These are phyloP conservation scores for Amanita subjunquillea DNA, from an alignment of 768 basidiomycete species.

Conservation along the genomic window DNA sequence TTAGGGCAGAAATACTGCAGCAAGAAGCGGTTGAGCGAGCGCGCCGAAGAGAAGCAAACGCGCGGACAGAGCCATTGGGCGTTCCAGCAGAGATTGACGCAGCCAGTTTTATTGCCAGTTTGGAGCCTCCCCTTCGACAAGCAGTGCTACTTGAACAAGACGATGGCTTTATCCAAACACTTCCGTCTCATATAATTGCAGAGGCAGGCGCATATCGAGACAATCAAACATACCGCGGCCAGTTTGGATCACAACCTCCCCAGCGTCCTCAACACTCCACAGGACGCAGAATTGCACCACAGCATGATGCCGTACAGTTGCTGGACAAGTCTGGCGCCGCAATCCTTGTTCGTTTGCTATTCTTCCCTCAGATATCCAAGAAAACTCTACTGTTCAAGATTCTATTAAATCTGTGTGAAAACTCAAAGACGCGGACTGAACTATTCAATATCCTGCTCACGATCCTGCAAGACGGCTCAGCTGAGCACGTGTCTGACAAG, in stretches of 20 bases:
- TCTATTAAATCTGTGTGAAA: slow-evolving; percentile 93
- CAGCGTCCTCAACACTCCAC: slow-evolving; percentile 19
- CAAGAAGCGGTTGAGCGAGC: slow-evolving; percentile 84
- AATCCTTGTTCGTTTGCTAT: slow-evolving; percentile 82
- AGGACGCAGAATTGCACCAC: slow-evolving; percentile 39
- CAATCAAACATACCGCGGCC: slow-evolving; percentile 25
- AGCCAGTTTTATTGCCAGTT: slow-evolving; percentile 83
- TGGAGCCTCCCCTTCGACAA: slow-evolving; percentile 83
- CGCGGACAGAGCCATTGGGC: slow-evolving; percentile 33
- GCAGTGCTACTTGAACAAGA: slow-evolving; percentile 88
- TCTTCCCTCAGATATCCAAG: slow-evolving; percentile 89
- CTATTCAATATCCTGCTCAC: slow-evolving; percentile 90
- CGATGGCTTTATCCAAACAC: slow-evolving; percentile 69
- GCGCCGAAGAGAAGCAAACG: slow-evolving; percentile 32
- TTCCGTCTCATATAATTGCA: slow-evolving; percentile 80
- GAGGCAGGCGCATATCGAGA: slow-evolving; percentile 73
- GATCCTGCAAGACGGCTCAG: slow-evolving; percentile 91
- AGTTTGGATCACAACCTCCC: slow-evolving; percentile 19
- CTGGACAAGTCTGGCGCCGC: slow-evolving; percentile 87
- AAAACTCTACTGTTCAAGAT: slow-evolving; percentile 83
- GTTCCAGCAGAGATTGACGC: slow-evolving; percentile 74
- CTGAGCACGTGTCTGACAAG: slow-evolving; percentile 84
- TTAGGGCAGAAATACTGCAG: slow-evolving; percentile 93
- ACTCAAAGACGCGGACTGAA: slow-evolving; percentile 82
- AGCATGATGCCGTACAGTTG: slow-evolving; percentile 86